Evolutionary conservation across 257 asterid species (phyloP).

Genomic region (Scutellaria galericulata): DNA sequence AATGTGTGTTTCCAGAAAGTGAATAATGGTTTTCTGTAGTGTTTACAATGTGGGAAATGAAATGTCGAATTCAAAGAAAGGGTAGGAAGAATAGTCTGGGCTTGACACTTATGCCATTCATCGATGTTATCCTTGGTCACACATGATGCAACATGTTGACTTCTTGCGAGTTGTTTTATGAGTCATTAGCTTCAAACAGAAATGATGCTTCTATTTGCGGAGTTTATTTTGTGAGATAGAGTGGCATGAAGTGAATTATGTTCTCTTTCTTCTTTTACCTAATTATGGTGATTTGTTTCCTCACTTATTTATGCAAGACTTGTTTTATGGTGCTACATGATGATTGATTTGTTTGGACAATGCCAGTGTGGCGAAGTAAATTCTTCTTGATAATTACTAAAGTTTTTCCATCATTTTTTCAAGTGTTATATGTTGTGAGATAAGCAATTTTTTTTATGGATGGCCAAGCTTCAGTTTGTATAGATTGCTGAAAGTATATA

Average conservation of each 20-base stretch:
- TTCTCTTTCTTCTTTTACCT: neutral
- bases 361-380: neutral
- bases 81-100: slow-evolving; percentile 16
- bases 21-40: slow-evolving; percentile 23
- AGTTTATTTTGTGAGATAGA: slow-evolving; percentile 9
- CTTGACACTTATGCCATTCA: slow-evolving; percentile 9
- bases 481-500: neutral
- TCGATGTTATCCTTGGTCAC: slow-evolving; percentile 12
- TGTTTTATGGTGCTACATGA: slow-evolving; percentile 1
- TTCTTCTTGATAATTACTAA: neutral
- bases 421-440: neutral
- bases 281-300: neutral
- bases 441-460: neutral
- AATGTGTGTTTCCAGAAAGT: slow-evolving; percentile 14
- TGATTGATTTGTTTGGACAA: slow-evolving; percentile 4
- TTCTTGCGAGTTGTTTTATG: neutral
- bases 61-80: slow-evolving; percentile 2
- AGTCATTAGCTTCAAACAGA: neutral
- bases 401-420: neutral
- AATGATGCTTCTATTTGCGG: no score
- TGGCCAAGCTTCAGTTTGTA: neutral
- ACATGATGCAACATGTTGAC: slow-evolving; percentile 26
- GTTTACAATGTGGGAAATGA: slow-evolving; percentile 21
- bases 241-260: slow-evolving; percentile 5
- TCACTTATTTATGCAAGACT: neutral